Base-by-base conservation (phyloP, 495 filamentous ascomycete species). In the Podospora comata region DNA sequence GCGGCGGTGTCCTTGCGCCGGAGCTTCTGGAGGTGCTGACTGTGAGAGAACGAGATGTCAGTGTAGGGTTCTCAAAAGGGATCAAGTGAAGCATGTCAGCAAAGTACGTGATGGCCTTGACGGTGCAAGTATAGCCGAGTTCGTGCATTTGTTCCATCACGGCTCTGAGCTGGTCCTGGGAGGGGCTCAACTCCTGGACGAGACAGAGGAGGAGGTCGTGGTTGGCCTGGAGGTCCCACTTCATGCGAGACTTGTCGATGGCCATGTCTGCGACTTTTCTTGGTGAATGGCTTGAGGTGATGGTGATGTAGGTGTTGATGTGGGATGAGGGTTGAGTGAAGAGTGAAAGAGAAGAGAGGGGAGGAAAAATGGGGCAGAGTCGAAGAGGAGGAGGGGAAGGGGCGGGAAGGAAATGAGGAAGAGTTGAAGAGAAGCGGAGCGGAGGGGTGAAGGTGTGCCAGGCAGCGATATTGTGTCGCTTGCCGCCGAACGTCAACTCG, bases 11-110 rank as follows among this genome's bases (percentile, higher is more conserved):
- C 77, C 70, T 80, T 80, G 56, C 74, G 76, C 6, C 77, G 74
- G 0, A 81, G 73, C 65, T 81, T 81, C 62, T 81, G 79, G 0
- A 81, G 69, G 9, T 81, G 79, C 72, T 81, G 79, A 27, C 79
- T 80, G 26, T 62, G 19, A 60, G 20, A 48, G 44, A 62, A 30
- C 13, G 57, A 60, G 16, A 32, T 26, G 70, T 74, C 68, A 76
- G 9, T n/a, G 57, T 58, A 64, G 19, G 28, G 28, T 13, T 53
- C 39, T 65, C 65, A 67, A 6, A 56, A 53, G 23, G 23, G 64
- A 54, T 19, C 28, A 23, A 44, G 27, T 32, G 26, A 39, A 26
- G 44, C 64, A 34, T 66, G 30, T 48, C 39, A 67, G 27, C 60
- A 70, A 64, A 23, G 65, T 74, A 75, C 71, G 72, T 70, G 62